These are phyloP conservation scores for Capsicum baccatum DNA, from an alignment of 257 asterid species.

Conservation along the genomic window DNA sequence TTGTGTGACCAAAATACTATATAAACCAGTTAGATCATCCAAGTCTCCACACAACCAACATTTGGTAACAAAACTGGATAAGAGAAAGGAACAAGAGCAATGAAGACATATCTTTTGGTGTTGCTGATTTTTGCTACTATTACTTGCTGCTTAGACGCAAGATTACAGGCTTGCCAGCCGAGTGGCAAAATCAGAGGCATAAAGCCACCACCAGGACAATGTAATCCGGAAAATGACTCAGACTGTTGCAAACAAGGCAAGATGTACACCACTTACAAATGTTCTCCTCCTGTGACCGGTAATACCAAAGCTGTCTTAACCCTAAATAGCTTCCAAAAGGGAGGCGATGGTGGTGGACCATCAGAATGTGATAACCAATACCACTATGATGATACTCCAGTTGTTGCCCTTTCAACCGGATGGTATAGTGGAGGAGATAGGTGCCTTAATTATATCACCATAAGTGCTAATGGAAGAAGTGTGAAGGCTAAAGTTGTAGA, in stretches of 20 bases:
- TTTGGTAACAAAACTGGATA: neutral
- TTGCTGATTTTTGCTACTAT: constrained; percentile 26
- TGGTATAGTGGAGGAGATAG: constrained; percentile 38
- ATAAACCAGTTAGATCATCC: neutral
- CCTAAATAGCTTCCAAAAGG: constrained; percentile 48
- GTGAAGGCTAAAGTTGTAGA: constrained; percentile 52
- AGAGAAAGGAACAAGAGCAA: neutral
- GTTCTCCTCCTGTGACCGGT: constrained; percentile 41
- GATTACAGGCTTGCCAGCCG: constrained; percentile 40
- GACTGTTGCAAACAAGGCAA: constrained; percentile 42
- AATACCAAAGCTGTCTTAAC: constrained; percentile 46
- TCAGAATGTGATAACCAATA: constrained; percentile 47
- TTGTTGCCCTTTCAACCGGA: constrained; percentile 49
- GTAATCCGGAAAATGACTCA: constrained; percentile 47
- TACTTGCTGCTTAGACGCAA: neutral
- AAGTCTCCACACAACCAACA: neutral
- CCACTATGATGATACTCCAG: constrained; percentile 38
- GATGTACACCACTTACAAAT: constrained; percentile 43
- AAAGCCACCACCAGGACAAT: constrained; percentile 50
- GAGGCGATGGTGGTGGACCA: constrained; percentile 52
- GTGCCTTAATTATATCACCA: constrained; percentile 27
- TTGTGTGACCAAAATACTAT: neutral
- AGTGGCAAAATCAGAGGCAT: constrained; percentile 44
- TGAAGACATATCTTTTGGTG: constrained; percentile 28
- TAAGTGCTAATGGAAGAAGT: constrained; percentile 44